Evolutionary conservation across 2,329 filamentous ascomycete species (phyloP).

Genomic region (Drechslera avenae): DNA sequence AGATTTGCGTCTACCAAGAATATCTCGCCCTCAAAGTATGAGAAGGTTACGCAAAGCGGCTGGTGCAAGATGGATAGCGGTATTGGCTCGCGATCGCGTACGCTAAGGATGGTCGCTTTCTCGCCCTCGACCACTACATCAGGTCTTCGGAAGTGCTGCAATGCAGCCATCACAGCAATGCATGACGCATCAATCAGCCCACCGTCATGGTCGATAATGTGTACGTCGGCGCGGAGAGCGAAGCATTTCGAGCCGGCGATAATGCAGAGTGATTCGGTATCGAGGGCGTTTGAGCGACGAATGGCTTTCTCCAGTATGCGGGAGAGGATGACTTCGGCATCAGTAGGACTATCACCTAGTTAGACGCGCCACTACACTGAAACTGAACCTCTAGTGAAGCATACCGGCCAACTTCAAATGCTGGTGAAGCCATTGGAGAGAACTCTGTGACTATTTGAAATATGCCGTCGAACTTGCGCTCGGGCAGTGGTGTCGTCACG

Average conservation of each 20-base stretch:
- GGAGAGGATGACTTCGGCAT: conserved; percentile 83
- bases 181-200: conserved; percentile 86
- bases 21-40: conserved; percentile 76
- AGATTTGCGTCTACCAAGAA: conserved; percentile 73
- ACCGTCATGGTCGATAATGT: conserved; percentile 89
- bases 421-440: conserved; percentile 87
- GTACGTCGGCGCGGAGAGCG: conserved; percentile 87
- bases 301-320: conserved; percentile 92
- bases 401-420: conserved; percentile 81
- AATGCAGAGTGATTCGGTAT: conserved; percentile 94
- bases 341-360: conserved; percentile 65
- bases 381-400: conserved; percentile 18
- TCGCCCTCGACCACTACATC: conserved; percentile 88
- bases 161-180: conserved; percentile 81
- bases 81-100: conserved; percentile 86
- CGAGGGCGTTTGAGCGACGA: conserved; percentile 86
- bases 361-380: conserved; percentile 22
- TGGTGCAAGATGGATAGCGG: conserved; percentile 89
- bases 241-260: conserved; percentile 90
- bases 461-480: conserved; percentile 92
- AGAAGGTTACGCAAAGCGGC: conserved; percentile 89
- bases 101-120: conserved; percentile 79
- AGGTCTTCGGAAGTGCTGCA: conserved; percentile 89
- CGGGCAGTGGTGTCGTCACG: conserved; percentile 80
- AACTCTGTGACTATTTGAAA: conserved; percentile 93